Conservation (phyloP, 2,329 filamentous ascomycete species). For the Exophiala dermatitidis region DNA sequence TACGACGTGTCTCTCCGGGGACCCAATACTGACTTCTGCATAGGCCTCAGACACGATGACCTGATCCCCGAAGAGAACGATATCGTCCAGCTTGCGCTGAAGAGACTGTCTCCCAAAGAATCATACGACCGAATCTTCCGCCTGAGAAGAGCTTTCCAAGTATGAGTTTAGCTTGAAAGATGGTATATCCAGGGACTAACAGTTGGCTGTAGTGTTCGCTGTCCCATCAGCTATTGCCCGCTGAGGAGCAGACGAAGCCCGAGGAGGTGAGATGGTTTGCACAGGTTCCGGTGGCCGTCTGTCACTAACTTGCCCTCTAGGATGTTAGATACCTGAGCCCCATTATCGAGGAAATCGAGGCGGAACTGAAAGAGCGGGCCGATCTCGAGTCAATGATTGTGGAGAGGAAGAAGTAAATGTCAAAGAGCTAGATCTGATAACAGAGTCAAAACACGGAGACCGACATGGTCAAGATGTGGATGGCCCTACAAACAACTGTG, state of each 20-base stretch:
- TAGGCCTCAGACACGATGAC: conserved; percentile 70
- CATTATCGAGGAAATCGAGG: conserved; percentile 62
- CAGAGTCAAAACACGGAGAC: background rate
- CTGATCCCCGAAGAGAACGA: conserved; percentile 90
- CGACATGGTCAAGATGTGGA: background rate
- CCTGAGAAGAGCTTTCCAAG: conserved; percentile 89
- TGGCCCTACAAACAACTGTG: background rate
- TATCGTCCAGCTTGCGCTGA: conserved; percentile 75
- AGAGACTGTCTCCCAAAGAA: conserved; percentile 82
- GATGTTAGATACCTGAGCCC: conserved; percentile 59
- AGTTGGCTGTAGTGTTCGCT: conserved; percentile 52
- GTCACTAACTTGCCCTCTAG: conserved; percentile 38
- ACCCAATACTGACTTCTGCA: conserved; percentile 10
- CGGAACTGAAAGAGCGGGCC: conserved; percentile 58
- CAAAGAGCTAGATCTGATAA: background rate
- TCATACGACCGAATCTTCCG: conserved; percentile 97
- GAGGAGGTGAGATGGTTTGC: conserved; percentile 50
- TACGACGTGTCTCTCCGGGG: conserved; percentile 28
- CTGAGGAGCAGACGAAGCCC: conserved; percentile 60
- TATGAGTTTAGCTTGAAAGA: conserved; percentile 34
- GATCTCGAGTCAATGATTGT: conserved; percentile 62
- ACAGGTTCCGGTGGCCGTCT: conserved; percentile 4
- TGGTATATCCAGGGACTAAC: background rate
- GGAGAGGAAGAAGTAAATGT: conserved; percentile 10
- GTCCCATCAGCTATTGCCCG: conserved; percentile 57